Evolutionary conservation across 2,329 filamentous ascomycete genomes (phyloP).

Genomic region (Pseudocercospora fuligena): DNA sequence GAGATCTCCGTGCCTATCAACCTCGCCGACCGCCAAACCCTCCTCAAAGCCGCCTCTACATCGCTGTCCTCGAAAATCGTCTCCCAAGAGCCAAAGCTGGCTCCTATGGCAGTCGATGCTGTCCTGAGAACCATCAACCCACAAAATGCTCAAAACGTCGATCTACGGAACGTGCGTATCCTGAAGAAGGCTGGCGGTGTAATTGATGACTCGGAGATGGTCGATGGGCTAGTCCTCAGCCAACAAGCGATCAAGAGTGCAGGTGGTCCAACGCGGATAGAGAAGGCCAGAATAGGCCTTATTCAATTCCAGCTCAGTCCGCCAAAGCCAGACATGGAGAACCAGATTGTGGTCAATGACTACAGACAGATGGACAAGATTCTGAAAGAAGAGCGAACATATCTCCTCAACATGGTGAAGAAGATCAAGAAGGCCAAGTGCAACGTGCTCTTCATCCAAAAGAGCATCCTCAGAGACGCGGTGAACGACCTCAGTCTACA

Average conservation of each 20-base stretch:
- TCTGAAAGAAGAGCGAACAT: constrained; percentile 96
- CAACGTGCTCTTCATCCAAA: constrained; percentile 97
- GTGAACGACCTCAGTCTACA: constrained; percentile 97
- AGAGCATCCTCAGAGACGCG: constrained; percentile 95
- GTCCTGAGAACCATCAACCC: constrained; percentile 95
- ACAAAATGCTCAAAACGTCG: constrained; percentile 94
- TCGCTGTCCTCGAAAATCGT: constrained; percentile 99
- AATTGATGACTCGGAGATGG: constrained; percentile 97
- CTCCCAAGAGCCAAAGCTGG: constrained; percentile 93
- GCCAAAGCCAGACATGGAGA: constrained; percentile 99
- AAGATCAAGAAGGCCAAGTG: constrained; percentile 99
- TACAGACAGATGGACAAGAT: constrained; percentile 99
- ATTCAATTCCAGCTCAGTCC: constrained; percentile 99
- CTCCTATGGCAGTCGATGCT: constrained; percentile 97
- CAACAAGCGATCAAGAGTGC: constrained; percentile 93
- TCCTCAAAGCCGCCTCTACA: constrained; percentile 95
- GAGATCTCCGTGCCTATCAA: constrained; percentile 95
- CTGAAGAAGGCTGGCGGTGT: constrained; percentile 98
- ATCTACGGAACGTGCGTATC: constrained; percentile 93
- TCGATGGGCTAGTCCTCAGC: constrained; percentile 90
- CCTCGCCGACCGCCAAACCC: constrained; percentile 82
- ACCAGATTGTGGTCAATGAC: constrained; percentile 98
- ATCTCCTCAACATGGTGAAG: constrained; percentile 98
- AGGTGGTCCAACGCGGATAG: constrained; percentile 87
- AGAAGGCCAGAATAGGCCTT: constrained; percentile 94